phyloP scores from a whole-genome alignment of 2,329 filamentous ascomycete species.

The Zasmidium cellare region DNA sequence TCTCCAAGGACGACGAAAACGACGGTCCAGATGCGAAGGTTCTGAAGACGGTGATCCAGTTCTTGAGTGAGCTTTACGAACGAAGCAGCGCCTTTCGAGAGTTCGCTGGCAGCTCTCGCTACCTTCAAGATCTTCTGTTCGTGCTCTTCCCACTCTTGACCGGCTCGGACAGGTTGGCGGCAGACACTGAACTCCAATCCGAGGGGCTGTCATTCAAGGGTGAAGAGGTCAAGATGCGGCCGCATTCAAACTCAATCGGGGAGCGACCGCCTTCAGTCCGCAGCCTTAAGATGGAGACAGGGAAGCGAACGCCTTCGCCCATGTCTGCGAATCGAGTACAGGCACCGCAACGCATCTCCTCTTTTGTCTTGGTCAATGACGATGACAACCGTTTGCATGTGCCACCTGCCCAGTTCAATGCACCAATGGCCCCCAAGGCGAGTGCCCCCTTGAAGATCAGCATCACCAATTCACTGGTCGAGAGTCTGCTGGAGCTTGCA shows the following conservation, averaged over 20 bases:
- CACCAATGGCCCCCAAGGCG: constrained; percentile 58
- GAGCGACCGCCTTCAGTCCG: constrained; percentile 67
- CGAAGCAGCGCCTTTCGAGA: constrained; percentile 78
- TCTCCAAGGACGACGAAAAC: constrained; percentile 60
- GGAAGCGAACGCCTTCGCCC: constrained; percentile 37
- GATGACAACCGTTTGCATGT: constrained; percentile 61
- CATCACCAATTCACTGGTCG: constrained; percentile 69
- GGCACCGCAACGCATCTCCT: constrained; percentile 76
- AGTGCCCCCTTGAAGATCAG: constrained; percentile 51
- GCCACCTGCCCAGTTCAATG: constrained; percentile 63
- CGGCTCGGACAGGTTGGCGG: constrained; percentile 77
- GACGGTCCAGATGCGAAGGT: constrained; percentile 56
- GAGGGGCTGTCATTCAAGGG: constrained; percentile 82
- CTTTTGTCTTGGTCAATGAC: constrained; percentile 83
- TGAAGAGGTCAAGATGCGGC: constrained; percentile 78
- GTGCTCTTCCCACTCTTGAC: constrained; percentile 87
- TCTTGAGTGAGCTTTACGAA: constrained; percentile 75
- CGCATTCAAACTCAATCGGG: constrained; percentile 63
- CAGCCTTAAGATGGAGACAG: constrained; percentile 59
- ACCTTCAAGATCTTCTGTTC: constrained; percentile 74
- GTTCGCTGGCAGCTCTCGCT: constrained; percentile 76
- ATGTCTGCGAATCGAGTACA: constrained; percentile 50
- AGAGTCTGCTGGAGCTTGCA: constrained; percentile 75
- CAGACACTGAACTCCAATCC: constrained; percentile 84
- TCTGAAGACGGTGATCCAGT: constrained; percentile 74